These are phyloP conservation scores for Astrothelium macrocarpum DNA, from an alignment of 495 filamentous ascomycete species.

Conservation along the genomic window DNA sequence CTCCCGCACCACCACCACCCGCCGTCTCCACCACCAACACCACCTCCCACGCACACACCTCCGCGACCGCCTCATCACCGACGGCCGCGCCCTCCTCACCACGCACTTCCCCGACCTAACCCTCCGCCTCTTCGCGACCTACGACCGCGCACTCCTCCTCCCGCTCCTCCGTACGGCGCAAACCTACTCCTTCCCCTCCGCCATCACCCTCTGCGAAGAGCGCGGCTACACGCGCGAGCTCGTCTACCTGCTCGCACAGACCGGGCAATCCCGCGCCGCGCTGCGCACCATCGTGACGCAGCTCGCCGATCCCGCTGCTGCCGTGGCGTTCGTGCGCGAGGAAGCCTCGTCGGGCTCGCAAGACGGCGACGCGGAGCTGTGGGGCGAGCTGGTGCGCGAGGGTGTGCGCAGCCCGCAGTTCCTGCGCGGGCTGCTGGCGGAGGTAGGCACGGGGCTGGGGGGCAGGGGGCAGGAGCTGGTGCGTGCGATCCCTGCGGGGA, in stretches of 20 bases:
- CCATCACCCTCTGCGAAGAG: slow-evolving; percentile 67
- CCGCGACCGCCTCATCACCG: slow-evolving; percentile 31
- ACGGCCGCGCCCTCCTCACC: slow-evolving; percentile 71
- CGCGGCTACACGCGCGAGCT: slow-evolving; percentile 75
- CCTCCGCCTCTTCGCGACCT: slow-evolving; percentile 74
- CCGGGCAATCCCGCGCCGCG: slow-evolving; percentile 81
- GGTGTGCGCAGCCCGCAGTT: slow-evolving; percentile 94
- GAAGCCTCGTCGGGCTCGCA: no score
- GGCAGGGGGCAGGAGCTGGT: slow-evolving; percentile 63
- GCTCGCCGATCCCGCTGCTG: slow-evolving; percentile 76
- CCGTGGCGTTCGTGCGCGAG: slow-evolving; percentile 87
- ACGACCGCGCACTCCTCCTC: slow-evolving; percentile 70
- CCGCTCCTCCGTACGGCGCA: slow-evolving; percentile 69
- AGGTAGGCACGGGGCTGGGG: slow-evolving; percentile 79
- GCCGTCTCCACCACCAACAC: slow-evolving; percentile 6
- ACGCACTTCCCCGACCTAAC: slow-evolving; percentile 69
- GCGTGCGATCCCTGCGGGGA: slow-evolving; percentile 76
- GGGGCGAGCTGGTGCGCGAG: slow-evolving; percentile 91
- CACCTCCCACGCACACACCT: slow-evolving; percentile 22
- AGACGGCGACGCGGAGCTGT: slow-evolving; percentile 83
- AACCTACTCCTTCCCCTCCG: slow-evolving; percentile 73
- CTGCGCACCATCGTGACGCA: slow-evolving; percentile 84
- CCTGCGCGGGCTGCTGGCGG: slow-evolving; percentile 83
- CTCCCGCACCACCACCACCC: slow-evolving; percentile 29
- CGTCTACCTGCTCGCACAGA: slow-evolving; percentile 89